phyloP scores from a whole-genome alignment of 441 rosid genomes.

The Eruca vesicaria region DNA sequence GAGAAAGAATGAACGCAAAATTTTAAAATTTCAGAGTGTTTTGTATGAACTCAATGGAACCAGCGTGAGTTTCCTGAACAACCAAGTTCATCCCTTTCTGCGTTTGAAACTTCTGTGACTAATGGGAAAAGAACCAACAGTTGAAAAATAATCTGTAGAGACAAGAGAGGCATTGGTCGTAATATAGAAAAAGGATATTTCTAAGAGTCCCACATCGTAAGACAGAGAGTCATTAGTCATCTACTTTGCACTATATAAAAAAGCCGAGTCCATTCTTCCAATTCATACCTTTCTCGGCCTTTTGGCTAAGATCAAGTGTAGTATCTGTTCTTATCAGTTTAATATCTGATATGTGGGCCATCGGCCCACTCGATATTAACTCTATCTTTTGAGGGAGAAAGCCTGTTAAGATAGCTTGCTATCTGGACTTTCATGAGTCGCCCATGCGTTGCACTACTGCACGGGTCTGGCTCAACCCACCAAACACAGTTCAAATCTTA shows the following conservation, averaged over 20 bases:
- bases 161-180: too few species aligned
- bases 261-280: not conserved
- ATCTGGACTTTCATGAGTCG: conserved; percentile 7
- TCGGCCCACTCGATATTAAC: conserved; percentile 41
- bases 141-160: not conserved
- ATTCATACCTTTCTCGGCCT: conserved; percentile 70
- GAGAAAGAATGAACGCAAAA: too few species aligned
- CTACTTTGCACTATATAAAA: not conserved
- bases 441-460: conserved; percentile 9
- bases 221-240: not conserved
- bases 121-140: not conserved
- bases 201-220: not conserved
- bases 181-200: not conserved
- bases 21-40: not conserved
- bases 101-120: not conserved
- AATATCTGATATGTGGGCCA: conserved; percentile 68
- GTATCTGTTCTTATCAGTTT: conserved; percentile 91
- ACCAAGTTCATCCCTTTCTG: not conserved
- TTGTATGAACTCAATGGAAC: not conserved
- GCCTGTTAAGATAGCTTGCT: conserved; percentile 13
- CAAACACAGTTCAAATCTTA: not conserved
- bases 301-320: conserved; percentile 99
- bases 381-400: conserved; percentile 30
- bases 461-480: conserved; percentile 23
- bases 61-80: not conserved